A percentile compares a stretch with the other conserved stretches of the same genome.
These are phyloP conservation scores for Penicillium robsamsonii DNA, from an alignment of 495 filamentous ascomycete genomes.

Conservation along the genomic window DNA sequence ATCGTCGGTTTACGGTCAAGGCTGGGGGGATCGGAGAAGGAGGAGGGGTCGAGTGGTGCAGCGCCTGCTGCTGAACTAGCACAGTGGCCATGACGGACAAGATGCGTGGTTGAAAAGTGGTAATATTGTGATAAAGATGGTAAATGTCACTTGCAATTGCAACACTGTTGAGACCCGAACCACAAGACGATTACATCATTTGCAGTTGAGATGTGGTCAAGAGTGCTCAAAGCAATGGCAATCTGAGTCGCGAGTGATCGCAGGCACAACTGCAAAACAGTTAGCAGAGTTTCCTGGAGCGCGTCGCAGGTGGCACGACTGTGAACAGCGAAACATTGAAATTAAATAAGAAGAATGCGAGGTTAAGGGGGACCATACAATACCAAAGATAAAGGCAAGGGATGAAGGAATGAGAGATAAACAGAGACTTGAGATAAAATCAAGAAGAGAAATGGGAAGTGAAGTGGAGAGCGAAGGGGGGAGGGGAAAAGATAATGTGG, in stretches of 20 bases:
- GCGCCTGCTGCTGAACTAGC: conserved; percentile 47
- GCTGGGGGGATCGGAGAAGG: conserved; percentile 37
- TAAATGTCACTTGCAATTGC: background rate
- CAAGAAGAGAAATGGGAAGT: background rate
- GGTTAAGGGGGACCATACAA: background rate
- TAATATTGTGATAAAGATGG: conserved; percentile 1
- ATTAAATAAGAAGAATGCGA: background rate
- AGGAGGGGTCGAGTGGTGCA: conserved; percentile 49
- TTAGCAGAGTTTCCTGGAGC: background rate
- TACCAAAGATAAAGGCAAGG: conserved; percentile 10
- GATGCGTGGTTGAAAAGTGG: background rate
- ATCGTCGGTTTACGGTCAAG: conserved; percentile 41
- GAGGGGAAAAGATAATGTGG: conserved; percentile 12
- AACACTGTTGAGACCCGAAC: conserved; percentile 10
- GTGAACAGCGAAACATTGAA: background rate
- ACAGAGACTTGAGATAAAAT: background rate
- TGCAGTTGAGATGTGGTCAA: background rate
- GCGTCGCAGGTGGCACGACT: background rate
- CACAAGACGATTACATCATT: conserved; percentile 20
- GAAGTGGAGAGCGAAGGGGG: conserved; percentile 9
- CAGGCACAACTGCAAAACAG: background rate
- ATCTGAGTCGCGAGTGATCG: background rate
- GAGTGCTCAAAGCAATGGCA: background rate
- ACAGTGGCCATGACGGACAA: conserved; percentile 48
- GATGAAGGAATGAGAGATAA: conserved; percentile 3